phyloP scores from a whole-genome alignment of 2,329 filamentous ascomycete genomes.

The Neurospora sp. region DNA sequence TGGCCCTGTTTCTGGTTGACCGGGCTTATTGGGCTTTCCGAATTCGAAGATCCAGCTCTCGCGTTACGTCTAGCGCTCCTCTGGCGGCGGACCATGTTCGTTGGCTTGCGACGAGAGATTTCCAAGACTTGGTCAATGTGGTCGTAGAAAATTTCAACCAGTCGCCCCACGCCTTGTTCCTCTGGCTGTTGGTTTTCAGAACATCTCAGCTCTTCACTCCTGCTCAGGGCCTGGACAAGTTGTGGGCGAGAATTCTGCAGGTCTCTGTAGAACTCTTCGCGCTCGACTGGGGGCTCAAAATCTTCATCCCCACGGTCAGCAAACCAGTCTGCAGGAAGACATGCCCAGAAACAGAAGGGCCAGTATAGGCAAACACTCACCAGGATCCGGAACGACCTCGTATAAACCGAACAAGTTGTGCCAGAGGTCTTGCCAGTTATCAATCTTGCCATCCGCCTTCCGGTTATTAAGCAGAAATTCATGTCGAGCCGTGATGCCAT shows the following conservation, averaged over 20 bases:
- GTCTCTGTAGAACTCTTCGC: conserved; percentile 15
- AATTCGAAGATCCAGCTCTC: background rate
- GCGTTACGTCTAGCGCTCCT: background rate
- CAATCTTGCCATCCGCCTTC: conserved; percentile 14
- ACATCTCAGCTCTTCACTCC: background rate
- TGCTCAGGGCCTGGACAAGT: conserved; percentile 1
- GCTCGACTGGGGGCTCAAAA: conserved; percentile 16
- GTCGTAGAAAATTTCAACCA: conserved; percentile 4
- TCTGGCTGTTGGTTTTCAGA: background rate
- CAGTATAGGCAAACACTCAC: conserved; percentile 2
- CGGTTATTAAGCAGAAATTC: conserved; percentile 15
- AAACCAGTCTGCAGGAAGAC: background rate
- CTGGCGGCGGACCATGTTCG: background rate
- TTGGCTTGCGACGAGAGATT: background rate
- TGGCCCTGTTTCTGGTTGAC: background rate
- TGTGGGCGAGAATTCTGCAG: conserved; percentile 2
- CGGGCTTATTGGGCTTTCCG: background rate
- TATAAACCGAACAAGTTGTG: conserved; percentile 9
- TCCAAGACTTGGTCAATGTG: conserved; percentile 11
- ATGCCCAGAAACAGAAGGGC: background rate
- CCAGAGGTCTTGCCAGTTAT: conserved; percentile 16
- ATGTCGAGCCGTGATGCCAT: conserved; percentile 13
- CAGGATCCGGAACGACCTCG: conserved; percentile 4
- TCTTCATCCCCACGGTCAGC: conserved; percentile 3
- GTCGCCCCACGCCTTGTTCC: background rate